Conservation (phyloP, 208 protist genomes). For the Naegleria fowleri region DNA sequence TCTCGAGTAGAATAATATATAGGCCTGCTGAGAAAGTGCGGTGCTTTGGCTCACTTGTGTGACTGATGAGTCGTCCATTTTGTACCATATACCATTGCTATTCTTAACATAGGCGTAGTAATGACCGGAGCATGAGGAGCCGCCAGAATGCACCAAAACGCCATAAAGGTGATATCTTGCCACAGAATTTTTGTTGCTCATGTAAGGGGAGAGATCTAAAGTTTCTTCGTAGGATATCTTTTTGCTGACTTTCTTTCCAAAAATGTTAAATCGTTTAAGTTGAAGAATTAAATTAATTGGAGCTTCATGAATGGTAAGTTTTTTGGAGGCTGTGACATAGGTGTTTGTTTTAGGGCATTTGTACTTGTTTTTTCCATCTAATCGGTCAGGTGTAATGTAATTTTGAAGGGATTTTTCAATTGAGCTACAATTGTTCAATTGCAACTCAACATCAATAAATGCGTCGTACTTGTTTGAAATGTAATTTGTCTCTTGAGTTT, state of each 20-base stretch:
- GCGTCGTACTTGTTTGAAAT: slow-evolving; percentile 37
- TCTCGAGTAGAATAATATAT: slow-evolving; percentile 77
- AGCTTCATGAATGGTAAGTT: slow-evolving; percentile 19
- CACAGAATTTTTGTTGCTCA: not conserved
- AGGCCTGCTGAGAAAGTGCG: slow-evolving; percentile 64
- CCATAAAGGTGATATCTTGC: slow-evolving; percentile 69
- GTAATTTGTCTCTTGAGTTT: not conserved
- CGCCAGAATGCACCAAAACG: slow-evolving; percentile 73
- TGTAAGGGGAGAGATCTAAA: slow-evolving; percentile 22
- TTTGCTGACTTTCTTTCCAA: slow-evolving; percentile 27
- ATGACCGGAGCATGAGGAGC: slow-evolving; percentile 68
- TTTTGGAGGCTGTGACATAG: slow-evolving; percentile 6
- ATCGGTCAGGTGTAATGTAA: slow-evolving; percentile 24
- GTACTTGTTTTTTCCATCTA: slow-evolving; percentile 36
- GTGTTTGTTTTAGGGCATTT: slow-evolving; percentile 26
- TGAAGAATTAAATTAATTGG: slow-evolving; percentile 28
- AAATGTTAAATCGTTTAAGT: slow-evolving; percentile 32
- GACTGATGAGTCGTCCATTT: slow-evolving; percentile 70
- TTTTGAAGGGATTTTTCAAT: slow-evolving; percentile 14
- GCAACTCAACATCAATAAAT: slow-evolving; percentile 32
- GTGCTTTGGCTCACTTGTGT: slow-evolving; percentile 56
- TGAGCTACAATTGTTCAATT: slow-evolving; percentile 19
- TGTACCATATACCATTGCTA: slow-evolving; percentile 70
- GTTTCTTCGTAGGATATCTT: not conserved
- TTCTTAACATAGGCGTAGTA: slow-evolving; percentile 75